Evolutionary conservation across 129 eudicot genomes (phyloP).

Genomic region (Lactuca sativa): DNA sequence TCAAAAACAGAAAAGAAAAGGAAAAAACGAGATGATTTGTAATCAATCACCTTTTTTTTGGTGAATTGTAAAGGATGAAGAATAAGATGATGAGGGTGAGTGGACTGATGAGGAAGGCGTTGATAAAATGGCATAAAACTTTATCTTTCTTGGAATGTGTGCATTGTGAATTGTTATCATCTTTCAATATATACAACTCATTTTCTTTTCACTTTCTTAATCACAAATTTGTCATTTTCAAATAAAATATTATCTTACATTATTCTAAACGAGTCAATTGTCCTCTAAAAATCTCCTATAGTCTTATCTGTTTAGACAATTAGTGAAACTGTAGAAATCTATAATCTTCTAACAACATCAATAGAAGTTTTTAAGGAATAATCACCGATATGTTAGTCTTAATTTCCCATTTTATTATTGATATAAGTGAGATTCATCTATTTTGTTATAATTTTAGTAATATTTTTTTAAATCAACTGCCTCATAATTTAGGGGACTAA

Average conservation of each 20-base stretch:
- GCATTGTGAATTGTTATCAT: slow-evolving; percentile 10
- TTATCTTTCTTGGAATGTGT: slow-evolving; percentile 31
- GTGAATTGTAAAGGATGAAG: slow-evolving; percentile 21
- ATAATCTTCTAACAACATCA: no score
- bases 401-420: no score
- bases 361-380: no score
- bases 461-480: no score
- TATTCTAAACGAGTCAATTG: not conserved
- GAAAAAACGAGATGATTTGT: not conserved
- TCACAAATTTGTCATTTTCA: not conserved
- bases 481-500: no score
- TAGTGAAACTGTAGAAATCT: no score
- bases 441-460: no score
- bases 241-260: not conserved
- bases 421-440: no score
- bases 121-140: slow-evolving; percentile 19
- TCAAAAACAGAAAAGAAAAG: slow-evolving; percentile 7
- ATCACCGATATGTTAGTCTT: no score
- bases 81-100: slow-evolving; percentile 8
- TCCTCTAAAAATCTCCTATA: no score
- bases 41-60: slow-evolving; percentile 3
- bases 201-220: not conserved
- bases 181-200: slow-evolving; percentile 10
- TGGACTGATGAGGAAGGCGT: not conserved
- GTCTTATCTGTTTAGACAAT: no score